phyloP scores from a whole-genome alignment of 306 rosid genomes.

The Dryas drummondii region DNA sequence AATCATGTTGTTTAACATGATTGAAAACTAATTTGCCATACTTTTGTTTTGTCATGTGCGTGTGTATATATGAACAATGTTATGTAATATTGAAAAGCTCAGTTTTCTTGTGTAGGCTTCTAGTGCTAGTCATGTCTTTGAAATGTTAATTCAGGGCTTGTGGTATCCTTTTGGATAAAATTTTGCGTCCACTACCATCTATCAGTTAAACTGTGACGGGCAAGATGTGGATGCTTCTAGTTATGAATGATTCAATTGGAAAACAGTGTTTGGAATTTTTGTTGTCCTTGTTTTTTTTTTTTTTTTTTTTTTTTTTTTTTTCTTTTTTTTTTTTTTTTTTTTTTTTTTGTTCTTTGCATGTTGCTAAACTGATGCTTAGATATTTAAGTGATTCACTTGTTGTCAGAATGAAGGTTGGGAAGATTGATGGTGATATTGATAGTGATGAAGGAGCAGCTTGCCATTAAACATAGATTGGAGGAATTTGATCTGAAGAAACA shows the following conservation, averaged over 20 bases:
- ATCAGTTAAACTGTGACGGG: not conserved
- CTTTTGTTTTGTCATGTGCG: not conserved
- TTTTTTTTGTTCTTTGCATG: not conserved
- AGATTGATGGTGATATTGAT: not conserved
- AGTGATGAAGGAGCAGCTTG: not conserved
- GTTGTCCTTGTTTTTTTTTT: not conserved
- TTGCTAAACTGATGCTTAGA: not conserved
- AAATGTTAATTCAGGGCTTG: not conserved
- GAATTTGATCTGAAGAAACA: not conserved
- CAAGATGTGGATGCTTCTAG: constrained; percentile 6
- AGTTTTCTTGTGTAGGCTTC: not conserved
- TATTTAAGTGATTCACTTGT: not conserved
- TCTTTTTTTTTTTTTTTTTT: no score
- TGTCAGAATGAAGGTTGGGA: constrained; percentile 13
- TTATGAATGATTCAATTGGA: not conserved
- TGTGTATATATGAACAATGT: not conserved
- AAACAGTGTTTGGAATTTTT: not conserved
- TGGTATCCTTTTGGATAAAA: not conserved
- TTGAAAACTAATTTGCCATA: not conserved
- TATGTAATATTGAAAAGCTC: not conserved
- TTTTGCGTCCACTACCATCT: not conserved
- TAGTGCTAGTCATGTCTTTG: not conserved
- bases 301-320: not conserved
- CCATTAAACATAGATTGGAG: not conserved
- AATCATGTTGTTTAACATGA: not conserved